Evolutionary conservation across 1,284 basidiomycete genomes (phyloP).

Genomic region (Pisolithus thermaeus): DNA sequence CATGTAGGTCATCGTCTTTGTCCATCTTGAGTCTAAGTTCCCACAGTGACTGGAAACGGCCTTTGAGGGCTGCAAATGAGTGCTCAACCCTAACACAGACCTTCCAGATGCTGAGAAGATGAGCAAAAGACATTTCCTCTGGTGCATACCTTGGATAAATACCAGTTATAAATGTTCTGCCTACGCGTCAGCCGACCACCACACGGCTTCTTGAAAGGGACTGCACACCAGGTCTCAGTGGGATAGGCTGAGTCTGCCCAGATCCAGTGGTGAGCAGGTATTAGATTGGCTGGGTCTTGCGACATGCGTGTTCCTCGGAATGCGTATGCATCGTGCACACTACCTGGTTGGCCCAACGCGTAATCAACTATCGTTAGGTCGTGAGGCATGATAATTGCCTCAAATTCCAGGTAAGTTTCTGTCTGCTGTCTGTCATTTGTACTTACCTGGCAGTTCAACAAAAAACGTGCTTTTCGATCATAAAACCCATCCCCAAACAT

Average conservation of each 20-base stretch:
- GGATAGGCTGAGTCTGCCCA: neutral
- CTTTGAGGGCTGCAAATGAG: too few species aligned
- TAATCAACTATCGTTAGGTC: neutral
- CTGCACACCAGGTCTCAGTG: conserved; percentile 2
- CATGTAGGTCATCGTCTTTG: too few species aligned
- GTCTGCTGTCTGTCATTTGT: neutral
- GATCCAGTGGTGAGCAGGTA: neutral
- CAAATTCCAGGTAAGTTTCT: neutral
- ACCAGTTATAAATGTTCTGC: neutral
- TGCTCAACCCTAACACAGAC: too few species aligned
- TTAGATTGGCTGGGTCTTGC: neutral
- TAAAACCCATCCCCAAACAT: neutral
- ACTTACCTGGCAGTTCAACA: neutral
- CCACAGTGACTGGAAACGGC: too few species aligned
- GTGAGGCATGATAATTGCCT: neutral
- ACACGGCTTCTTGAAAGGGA: conserved; percentile 4
- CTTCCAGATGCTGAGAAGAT: too few species aligned
- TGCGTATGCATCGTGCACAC: conserved; percentile 1
- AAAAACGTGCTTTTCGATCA: neutral
- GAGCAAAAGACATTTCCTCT: too few species aligned
- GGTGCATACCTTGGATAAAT: too few species aligned
- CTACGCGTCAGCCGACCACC: neutral
- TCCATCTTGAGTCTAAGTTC: too few species aligned
- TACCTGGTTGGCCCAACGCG: neutral
- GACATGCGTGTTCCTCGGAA: neutral